Evolutionary conservation across 306 rosid species (phyloP).

Genomic region (Cajanus cajan): DNA sequence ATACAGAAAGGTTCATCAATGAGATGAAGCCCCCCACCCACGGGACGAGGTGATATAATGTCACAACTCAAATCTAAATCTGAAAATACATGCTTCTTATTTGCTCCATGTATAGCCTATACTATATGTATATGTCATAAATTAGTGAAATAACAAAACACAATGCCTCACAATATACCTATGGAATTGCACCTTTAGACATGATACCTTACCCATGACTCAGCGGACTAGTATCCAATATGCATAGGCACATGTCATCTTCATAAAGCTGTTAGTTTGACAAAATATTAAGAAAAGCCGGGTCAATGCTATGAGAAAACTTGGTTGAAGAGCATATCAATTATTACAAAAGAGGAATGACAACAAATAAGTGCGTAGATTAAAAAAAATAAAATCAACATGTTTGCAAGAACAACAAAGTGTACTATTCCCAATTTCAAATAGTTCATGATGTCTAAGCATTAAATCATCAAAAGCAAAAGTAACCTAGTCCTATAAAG

Average conservation of each 20-base stretch:
- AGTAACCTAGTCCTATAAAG: not conserved
- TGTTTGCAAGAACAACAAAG: slow-evolving; percentile 11
- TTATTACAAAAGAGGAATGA: not conserved
- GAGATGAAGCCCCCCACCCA: not conserved
- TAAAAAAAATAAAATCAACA: not conserved
- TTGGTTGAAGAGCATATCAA: not conserved
- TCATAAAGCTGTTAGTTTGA: slow-evolving; percentile 73
- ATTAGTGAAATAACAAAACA: slow-evolving; percentile 11
- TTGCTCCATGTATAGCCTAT: not conserved
- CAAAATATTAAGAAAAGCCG: slow-evolving; percentile 17
- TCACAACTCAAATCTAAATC: not conserved
- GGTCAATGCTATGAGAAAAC: slow-evolving; percentile 24
- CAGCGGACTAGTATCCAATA: slow-evolving; percentile 83
- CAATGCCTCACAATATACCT: slow-evolving; percentile 9
- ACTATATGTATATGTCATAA: not conserved
- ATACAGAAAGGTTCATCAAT: not conserved
- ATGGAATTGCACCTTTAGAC: slow-evolving; percentile 34
- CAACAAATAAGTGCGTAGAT: not conserved
- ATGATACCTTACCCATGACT: slow-evolving; percentile 96
- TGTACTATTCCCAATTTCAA: slow-evolving; percentile 13
- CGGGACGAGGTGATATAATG: not conserved
- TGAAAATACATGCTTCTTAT: not conserved
- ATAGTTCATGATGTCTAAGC: not conserved
- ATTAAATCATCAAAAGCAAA: not conserved
- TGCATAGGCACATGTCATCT: slow-evolving; percentile 82